A percentile compares a stretch with the other conserved stretches of the same genome.
Conservation (phyloP, 1,284 basidiomycete species). For the Caloboletus firmus region DNA sequence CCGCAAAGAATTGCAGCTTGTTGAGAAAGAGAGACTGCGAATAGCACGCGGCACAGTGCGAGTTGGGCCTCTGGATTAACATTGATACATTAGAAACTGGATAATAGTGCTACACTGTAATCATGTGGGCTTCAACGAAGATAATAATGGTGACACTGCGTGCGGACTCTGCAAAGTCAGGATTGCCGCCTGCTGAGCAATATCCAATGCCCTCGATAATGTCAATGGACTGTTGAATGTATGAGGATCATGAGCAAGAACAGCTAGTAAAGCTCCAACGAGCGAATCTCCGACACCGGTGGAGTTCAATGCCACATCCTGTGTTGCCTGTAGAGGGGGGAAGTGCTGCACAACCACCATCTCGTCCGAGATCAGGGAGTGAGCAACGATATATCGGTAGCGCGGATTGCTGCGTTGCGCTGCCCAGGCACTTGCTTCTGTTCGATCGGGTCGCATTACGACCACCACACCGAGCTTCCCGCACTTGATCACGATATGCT, state of each 20-base stretch:
- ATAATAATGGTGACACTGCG: conserved; percentile 67
- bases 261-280: conserved; percentile 72
- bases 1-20: conserved; percentile 36
- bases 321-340: conserved; percentile 51
- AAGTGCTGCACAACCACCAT: conserved; percentile 71
- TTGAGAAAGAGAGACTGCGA: conserved; percentile 49
- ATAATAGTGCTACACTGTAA: neutral
- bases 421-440: conserved; percentile 47
- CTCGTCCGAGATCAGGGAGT: conserved; percentile 43
- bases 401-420: conserved; percentile 46
- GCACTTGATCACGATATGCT: conserved; percentile 80
- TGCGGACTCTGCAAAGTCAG: conserved; percentile 59
- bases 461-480: conserved; percentile 67
- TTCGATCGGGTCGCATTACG: conserved; percentile 55
- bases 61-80: conserved; percentile 52
- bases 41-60: conserved; percentile 53
- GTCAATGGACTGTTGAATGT: conserved; percentile 47
- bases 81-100: conserved; percentile 7
- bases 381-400: conserved; percentile 53
- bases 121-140: conserved; percentile 30
- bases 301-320: conserved; percentile 61
- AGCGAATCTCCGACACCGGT: conserved; percentile 92
- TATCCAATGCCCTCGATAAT: conserved; percentile 45
- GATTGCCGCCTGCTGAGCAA: conserved; percentile 65
- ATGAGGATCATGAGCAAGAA: conserved; percentile 45